These are phyloP conservation scores for Symmetrospora coprosmae DNA, from an alignment of 768 basidiomycete species.

Conservation along the genomic window DNA sequence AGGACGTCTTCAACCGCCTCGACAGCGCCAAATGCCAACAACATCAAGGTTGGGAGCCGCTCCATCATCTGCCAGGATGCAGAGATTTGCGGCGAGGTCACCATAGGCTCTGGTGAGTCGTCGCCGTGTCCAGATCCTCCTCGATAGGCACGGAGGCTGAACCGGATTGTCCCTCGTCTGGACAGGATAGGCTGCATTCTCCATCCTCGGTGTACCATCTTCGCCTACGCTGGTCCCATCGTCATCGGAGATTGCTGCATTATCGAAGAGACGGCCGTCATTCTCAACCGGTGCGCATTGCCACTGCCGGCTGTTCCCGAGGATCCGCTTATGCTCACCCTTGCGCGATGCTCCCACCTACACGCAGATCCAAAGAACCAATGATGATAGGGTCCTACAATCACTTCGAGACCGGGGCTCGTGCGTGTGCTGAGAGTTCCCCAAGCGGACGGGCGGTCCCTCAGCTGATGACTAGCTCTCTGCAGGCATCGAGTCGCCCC, in stretches of 20 bases:
- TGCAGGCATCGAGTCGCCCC: slow-evolving; percentile 69
- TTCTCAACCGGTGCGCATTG: slow-evolving; percentile 64
- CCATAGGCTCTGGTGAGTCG: slow-evolving; percentile 60
- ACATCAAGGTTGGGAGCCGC: slow-evolving; percentile 67
- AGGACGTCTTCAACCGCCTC: no score
- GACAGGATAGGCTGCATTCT: slow-evolving; percentile 55
- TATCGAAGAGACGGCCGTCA: slow-evolving; percentile 76
- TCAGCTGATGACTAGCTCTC: neutral
- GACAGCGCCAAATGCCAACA: no score
- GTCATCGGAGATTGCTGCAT: slow-evolving; percentile 76
- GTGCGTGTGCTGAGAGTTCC: slow-evolving; percentile 43
- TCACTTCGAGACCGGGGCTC: slow-evolving; percentile 82
- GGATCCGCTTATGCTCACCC: neutral
- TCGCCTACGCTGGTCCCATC: slow-evolving; percentile 79
- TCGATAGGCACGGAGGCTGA: neutral
- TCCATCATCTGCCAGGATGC: slow-evolving; percentile 85
- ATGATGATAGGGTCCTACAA: slow-evolving; percentile 92
- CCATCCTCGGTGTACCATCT: slow-evolving; percentile 85
- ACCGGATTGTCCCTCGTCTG: neutral
- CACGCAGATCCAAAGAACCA: slow-evolving; percentile 27
- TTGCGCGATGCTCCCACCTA: neutral
- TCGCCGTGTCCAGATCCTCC: neutral
- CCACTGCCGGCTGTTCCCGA: neutral
- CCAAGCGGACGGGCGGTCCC: neutral
- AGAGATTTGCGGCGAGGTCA: slow-evolving; percentile 84